phyloP scores from a whole-genome alignment of 306 rosid genomes.

The Ormosia emarginata region DNA sequence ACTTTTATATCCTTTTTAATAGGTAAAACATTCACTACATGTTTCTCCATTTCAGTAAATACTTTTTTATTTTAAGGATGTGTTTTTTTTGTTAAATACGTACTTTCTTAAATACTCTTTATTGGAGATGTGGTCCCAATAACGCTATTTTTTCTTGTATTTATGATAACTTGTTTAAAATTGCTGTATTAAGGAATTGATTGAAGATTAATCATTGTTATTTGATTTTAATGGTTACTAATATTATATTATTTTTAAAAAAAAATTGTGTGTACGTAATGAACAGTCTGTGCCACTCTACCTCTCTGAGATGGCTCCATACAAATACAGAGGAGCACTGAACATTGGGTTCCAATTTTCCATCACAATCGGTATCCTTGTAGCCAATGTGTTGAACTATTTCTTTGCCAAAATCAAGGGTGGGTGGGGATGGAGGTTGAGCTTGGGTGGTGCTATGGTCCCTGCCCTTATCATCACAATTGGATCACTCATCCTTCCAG shows the following conservation, averaged over 20 bases:
- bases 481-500: slow-evolving; percentile 70
- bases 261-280: too few species aligned
- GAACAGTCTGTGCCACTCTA: slow-evolving; percentile 84
- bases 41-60: too few species aligned
- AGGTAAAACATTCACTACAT: too few species aligned
- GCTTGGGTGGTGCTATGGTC: slow-evolving; percentile 87
- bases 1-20: too few species aligned
- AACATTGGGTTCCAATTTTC: slow-evolving; percentile 86
- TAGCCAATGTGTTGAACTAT: slow-evolving; percentile 78
- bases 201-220: background rate
- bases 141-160: too few species aligned
- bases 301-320: slow-evolving; percentile 93
- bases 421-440: slow-evolving; percentile 98
- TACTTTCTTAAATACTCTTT: too few species aligned
- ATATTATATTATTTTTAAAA: too few species aligned
- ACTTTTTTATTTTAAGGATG: too few species aligned
- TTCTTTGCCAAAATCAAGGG: slow-evolving; percentile 83
- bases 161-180: too few species aligned
- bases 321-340: slow-evolving; percentile 76
- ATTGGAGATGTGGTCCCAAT: background rate
- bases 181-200: too few species aligned
- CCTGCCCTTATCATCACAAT: slow-evolving; percentile 72
- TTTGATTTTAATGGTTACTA: background rate
- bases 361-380: slow-evolving; percentile 76
- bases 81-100: too few species aligned